Evolutionary conservation across 2,329 filamentous ascomycete species (phyloP), one percentile per base, ranked within the genome.

Genomic region (Colletotrichum magnum): DNA sequence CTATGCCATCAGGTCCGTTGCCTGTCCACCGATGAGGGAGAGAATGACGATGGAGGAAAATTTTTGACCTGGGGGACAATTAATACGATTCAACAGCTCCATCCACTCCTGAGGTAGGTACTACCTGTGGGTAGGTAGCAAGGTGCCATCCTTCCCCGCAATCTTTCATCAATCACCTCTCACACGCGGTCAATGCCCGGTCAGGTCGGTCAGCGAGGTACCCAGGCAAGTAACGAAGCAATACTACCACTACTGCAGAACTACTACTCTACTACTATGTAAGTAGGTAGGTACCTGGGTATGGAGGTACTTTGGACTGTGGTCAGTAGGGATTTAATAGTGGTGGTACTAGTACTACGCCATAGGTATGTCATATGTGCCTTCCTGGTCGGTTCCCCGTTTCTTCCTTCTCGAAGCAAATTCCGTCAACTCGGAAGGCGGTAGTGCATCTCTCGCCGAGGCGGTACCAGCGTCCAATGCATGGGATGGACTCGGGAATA

Each of bases 391-490:
- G 39, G 48, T 43, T 51, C 62, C 50, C 67, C 67, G 57, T 60
- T 69, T 69, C 67, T 67, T 66, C 62, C 67, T 69, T 69, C 67
- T 58, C 58, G 67, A 69, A 69, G 58, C 67, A 39, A 28, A 47
- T 61, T 57, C 62, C 45, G 41, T 53, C 56, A 9, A 53, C 56
- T 69, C 62, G 56, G 56, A 39, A 48, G 18, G 36, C 52, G 36
- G 50, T 51, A 41, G 32, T 36, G 32, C 32, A 36, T 36, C 32
- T 36, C 32, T 36, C 32, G 32, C 32, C 32, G 32, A 36, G 32
- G 32, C 32, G 32, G 32, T 36, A 36, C 32, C 32, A 36, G 32
- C 7, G 21, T 24, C 21, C 9, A 12, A 36, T 36, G 32, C 32
- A 36, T 36, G 18, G 45, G 45, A 60, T 41, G 32, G 47, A 39